Conservation (phyloP, 139 green algal species). For the Auxenochlorella protothecoides region DNA sequence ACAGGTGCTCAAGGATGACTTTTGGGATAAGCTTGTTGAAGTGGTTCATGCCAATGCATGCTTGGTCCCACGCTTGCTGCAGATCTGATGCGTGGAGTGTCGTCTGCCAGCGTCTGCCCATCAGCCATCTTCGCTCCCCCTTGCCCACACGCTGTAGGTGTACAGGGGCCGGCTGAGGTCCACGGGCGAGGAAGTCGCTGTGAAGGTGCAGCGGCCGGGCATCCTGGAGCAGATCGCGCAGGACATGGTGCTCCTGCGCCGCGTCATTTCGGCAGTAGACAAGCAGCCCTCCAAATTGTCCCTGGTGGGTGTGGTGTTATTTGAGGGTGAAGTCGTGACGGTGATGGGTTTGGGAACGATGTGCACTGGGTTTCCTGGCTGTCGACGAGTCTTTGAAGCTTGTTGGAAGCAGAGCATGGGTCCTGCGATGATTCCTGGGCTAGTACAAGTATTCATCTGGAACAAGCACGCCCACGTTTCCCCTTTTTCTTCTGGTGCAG, state of each 20-base stretch:
- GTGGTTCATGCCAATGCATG: not conserved
- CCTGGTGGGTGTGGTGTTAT: too few relatives aligned
- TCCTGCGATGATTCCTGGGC: too few relatives aligned
- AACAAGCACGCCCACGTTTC: too few relatives aligned
- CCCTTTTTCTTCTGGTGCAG: not conserved
- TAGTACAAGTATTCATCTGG: too few relatives aligned
- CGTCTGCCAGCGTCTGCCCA: not conserved
- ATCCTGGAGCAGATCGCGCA: slow-evolving; percentile 85
- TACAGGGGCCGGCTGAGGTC: slow-evolving; percentile 59
- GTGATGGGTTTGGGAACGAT: too few relatives aligned
- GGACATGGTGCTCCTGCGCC: slow-evolving; percentile 80
- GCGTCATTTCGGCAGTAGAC: slow-evolving; percentile 66
- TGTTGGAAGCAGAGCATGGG: too few relatives aligned
- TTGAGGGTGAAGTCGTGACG: too few relatives aligned
- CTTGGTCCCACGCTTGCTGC: too few relatives aligned
- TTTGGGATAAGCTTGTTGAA: not conserved
- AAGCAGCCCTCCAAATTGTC: not conserved
- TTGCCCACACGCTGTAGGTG: slow-evolving; percentile 32
- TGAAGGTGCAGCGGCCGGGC: slow-evolving; percentile 93
- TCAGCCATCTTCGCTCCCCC: not conserved
- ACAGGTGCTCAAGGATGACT: slow-evolving; percentile 56
- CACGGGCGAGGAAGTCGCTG: slow-evolving; percentile 75
- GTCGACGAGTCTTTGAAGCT: too few relatives aligned
- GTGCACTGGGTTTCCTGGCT: too few relatives aligned
- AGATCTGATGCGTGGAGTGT: not conserved